These are phyloP conservation scores for Fimicolochytrium jonesii DNA, from an alignment of 192 early-diverging fungal genomes.

Conservation along the genomic window DNA sequence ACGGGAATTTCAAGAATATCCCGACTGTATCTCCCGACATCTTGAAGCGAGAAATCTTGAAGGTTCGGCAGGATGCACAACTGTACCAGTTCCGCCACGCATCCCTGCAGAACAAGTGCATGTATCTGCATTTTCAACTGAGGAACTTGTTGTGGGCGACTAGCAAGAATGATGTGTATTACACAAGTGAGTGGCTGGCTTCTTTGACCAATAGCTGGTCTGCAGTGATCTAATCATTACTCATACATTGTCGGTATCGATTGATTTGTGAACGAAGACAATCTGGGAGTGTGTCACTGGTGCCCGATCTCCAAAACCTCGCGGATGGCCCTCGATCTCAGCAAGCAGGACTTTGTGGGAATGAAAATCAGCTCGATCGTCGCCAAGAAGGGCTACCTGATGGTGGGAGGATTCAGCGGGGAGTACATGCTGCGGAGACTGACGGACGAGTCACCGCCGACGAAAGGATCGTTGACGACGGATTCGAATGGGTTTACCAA, in stretches of 20 bases:
- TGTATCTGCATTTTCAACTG: constrained; percentile 59
- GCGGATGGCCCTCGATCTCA: constrained; percentile 8
- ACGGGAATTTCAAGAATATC: constrained; percentile 44
- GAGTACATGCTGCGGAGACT: constrained; percentile 7
- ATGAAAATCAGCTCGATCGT: constrained; percentile 52
- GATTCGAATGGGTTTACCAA: constrained; percentile 58
- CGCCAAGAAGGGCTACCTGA: constrained; percentile 34
- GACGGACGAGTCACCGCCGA: background rate
- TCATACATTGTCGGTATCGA: too few species aligned
- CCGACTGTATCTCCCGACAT: constrained; percentile 11
- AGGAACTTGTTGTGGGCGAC: constrained; percentile 59
- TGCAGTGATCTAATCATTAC: background rate
- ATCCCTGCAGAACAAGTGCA: constrained; percentile 43
- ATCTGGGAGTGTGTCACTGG: constrained; percentile 16
- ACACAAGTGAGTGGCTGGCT: constrained; percentile 35
- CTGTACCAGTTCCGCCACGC: constrained; percentile 48
- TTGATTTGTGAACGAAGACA: too few species aligned
- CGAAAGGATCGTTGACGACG: constrained; percentile 32
- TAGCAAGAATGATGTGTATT: constrained; percentile 55
- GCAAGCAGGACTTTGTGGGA: constrained; percentile 4
- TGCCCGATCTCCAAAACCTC: constrained; percentile 11
- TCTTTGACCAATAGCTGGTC: background rate
- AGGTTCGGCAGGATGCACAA: constrained; percentile 21
- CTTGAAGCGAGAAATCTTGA: constrained; percentile 24
- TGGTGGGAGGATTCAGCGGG: constrained; percentile 45